A percentile compares a stretch with the other conserved stretches of the same genome.
phyloP scores from a whole-genome alignment of 331 rosid species.

The Quercus lobata region DNA sequence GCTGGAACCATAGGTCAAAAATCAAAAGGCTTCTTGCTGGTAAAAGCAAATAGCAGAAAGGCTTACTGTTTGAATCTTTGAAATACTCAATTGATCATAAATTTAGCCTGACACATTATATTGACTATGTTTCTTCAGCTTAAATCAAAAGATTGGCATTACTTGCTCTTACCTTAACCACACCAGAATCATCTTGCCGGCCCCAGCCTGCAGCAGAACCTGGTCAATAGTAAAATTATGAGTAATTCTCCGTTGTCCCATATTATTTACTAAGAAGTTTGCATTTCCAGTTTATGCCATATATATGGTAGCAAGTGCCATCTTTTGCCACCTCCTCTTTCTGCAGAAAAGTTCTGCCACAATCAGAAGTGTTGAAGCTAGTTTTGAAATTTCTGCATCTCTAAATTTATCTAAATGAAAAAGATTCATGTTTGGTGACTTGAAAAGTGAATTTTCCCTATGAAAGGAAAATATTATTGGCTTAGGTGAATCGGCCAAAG shows the following conservation, averaged over 20 bases:
- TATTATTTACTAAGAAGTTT: too few species aligned
- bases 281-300: too few species aligned
- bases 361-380: too few species aligned
- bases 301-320: too few species aligned
- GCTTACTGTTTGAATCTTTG: background rate
- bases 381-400: too few species aligned
- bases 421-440: background rate
- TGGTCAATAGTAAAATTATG: slow-evolving; percentile 26
- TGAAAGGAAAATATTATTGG: background rate
- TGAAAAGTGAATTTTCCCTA: background rate
- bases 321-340: too few species aligned
- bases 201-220: slow-evolving; percentile 99
- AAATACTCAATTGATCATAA: background rate
- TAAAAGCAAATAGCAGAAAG: background rate
- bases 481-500: background rate
- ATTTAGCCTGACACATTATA: background rate
- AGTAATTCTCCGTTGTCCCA: background rate
- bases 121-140: background rate
- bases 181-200: slow-evolving; percentile 92
- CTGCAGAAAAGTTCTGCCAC: too few species aligned
- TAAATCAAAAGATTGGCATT: slow-evolving; percentile 2
- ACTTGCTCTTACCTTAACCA: slow-evolving; percentile 71
- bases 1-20: background rate
- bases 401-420: too few species aligned
- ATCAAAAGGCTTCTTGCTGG: background rate